Evolutionary conservation across 352 stramenopile genomes (phyloP).

Genomic region (Globisporangium emineosum): DNA sequence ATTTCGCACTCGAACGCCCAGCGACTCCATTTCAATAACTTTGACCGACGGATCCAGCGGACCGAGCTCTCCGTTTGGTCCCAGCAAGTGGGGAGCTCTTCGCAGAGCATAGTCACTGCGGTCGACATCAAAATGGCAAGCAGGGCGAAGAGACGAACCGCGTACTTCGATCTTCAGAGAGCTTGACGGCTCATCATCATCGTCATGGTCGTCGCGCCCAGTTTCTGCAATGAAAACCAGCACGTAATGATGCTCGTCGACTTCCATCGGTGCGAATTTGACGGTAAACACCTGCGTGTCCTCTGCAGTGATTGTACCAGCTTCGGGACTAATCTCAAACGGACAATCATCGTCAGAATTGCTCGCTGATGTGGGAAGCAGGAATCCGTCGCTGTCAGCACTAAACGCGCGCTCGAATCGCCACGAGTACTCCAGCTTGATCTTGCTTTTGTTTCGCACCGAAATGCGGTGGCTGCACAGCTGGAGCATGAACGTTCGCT

Average conservation of each 20-base stretch:
- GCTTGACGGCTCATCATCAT: neutral
- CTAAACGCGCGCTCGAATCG: constrained; percentile 32
- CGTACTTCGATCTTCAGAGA: constrained; percentile 52
- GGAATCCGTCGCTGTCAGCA: constrained; percentile 5
- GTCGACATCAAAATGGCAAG: constrained; percentile 93
- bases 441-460: constrained; percentile 73
- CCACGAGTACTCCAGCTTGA: constrained; percentile 56
- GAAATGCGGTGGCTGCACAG: constrained; percentile 70
- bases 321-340: constrained; percentile 79
- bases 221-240: constrained; percentile 37
- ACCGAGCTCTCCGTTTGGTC: constrained; percentile 79
- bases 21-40: constrained; percentile 91
- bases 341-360: constrained; percentile 64
- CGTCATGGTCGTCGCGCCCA: neutral
- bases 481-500: constrained; percentile 87
- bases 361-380: neutral
- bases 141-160: constrained; percentile 78
- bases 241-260: constrained; percentile 82
- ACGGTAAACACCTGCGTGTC: constrained; percentile 74
- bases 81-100: constrained; percentile 58
- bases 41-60: constrained; percentile 84
- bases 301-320: constrained; percentile 53
- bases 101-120: constrained; percentile 85
- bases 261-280: constrained; percentile 89
- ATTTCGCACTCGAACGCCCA: constrained; percentile 90